Evolutionary conservation across 2,329 filamentous ascomycete genomes (phyloP).

Genomic region (Botrytis medusae): DNA sequence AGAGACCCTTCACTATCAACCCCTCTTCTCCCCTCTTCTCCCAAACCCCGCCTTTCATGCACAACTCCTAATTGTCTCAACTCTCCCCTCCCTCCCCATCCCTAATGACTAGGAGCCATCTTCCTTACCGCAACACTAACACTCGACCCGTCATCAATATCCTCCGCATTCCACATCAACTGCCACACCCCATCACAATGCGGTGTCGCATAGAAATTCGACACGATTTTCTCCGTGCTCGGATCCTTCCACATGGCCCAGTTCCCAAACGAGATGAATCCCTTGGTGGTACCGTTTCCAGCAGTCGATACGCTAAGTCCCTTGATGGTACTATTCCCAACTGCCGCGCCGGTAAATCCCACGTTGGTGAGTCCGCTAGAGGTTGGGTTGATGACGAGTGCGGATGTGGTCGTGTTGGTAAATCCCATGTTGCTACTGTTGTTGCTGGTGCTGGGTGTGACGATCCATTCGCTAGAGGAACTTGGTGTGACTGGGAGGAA

Average conservation of each 20-base stretch:
- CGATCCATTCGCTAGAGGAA: conserved; percentile 7
- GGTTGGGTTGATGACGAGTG: conserved; percentile 3
- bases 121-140: conserved; percentile 10
- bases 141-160: conserved; percentile 11
- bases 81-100: background rate
- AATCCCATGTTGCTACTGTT: background rate
- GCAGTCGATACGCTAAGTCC: background rate
- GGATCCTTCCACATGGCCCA: conserved; percentile 13
- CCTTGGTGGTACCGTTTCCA: background rate
- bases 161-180: conserved; percentile 16
- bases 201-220: conserved; percentile 14
- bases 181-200: background rate
- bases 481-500: background rate
- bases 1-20: background rate
- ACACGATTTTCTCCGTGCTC: background rate
- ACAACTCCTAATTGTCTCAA: background rate
- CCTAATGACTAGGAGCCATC: conserved; percentile 3
- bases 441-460: background rate
- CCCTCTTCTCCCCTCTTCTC: background rate
- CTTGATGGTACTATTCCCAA: background rate
- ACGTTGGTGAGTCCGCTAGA: background rate
- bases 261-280: conserved; percentile 6
- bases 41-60: background rate
- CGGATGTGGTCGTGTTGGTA: background rate
- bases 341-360: background rate